Conservation (phyloP, 352 stramenopile genomes). For the Pythium volutum region DNA sequence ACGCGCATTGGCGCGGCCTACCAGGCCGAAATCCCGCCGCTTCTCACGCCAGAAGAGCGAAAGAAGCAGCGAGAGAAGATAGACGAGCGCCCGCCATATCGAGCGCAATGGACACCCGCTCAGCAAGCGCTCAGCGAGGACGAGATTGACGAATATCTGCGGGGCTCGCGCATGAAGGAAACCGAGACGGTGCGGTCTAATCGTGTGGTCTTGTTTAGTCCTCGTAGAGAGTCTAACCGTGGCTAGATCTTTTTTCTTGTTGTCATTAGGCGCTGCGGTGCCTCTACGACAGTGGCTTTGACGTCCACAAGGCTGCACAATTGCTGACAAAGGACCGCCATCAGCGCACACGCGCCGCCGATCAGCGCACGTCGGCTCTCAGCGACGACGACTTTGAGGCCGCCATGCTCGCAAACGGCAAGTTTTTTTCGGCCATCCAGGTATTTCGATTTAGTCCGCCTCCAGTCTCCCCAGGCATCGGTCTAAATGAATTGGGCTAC, state of each 20-base stretch:
- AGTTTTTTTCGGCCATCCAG: constrained; percentile 61
- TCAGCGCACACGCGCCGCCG: constrained; percentile 22
- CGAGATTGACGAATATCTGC: constrained; percentile 53
- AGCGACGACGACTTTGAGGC: constrained; percentile 39
- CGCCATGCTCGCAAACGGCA: constrained; percentile 44
- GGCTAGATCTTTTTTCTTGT: neutral
- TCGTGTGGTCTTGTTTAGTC: neutral
- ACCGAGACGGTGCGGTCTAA: constrained; percentile 41
- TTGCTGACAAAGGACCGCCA: constrained; percentile 38
- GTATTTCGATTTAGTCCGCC: constrained; percentile 25
- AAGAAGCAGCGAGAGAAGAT: neutral
- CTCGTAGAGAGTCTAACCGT: neutral
- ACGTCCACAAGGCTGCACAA: constrained; percentile 36
- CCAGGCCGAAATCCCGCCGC: constrained; percentile 52
- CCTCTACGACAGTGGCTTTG: constrained; percentile 54
- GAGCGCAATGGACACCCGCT: constrained; percentile 41
- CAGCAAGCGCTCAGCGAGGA: constrained; percentile 22
- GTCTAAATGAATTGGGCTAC: neutral
- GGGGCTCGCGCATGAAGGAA: constrained; percentile 48
- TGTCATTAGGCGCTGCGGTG: constrained; percentile 48
- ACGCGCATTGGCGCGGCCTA: constrained; percentile 34
- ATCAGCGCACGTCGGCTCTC: constrained; percentile 29
- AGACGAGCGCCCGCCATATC: constrained; percentile 14
- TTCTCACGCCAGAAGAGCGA: constrained; percentile 35
- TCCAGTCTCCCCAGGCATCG: neutral